A percentile compares a stretch with the other conserved stretches of the same genome.
phyloP scores from a whole-genome alignment of 352 stramenopile genomes.

The Globisporangium viniferum region DNA sequence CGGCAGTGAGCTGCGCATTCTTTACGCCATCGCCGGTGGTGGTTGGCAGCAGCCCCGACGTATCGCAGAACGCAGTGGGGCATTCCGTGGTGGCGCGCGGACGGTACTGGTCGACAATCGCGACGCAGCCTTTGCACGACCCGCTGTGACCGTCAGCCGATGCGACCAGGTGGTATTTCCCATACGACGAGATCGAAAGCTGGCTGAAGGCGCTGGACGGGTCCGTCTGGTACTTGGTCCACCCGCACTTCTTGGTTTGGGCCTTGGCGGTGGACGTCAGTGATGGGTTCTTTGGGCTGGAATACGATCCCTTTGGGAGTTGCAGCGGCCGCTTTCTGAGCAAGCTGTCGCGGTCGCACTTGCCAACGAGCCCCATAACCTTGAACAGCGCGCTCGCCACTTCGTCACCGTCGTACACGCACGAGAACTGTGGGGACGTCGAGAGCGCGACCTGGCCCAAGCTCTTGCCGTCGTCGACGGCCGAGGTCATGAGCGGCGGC shows the following conservation, averaged over 20 bases:
- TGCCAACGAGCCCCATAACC: neutral
- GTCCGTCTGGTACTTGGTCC: conserved; percentile 8
- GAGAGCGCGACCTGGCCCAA: conserved; percentile 4
- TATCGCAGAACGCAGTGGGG: conserved; percentile 26
- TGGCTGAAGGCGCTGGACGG: neutral
- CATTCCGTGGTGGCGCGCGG: conserved; percentile 38
- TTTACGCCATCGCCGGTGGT: neutral
- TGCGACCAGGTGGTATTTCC: conserved; percentile 50
- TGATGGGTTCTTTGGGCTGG: neutral
- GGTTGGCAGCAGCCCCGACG: neutral
- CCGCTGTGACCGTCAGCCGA: conserved; percentile 26
- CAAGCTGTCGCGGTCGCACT: conserved; percentile 10
- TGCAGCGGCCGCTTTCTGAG: conserved; percentile 12
- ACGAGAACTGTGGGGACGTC: neutral
- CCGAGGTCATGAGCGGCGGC: conserved; percentile 10
- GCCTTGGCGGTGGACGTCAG: neutral
- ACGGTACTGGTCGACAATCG: conserved; percentile 46
- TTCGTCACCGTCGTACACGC: conserved; percentile 13
- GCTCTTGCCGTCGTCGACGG: conserved; percentile 5
- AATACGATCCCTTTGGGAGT: neutral
- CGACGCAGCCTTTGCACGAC: conserved; percentile 43
- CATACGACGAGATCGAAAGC: conserved; percentile 20
- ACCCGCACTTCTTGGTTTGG: conserved; percentile 1
- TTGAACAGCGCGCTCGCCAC: conserved; percentile 7
- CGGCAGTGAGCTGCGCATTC: conserved; percentile 16